These are phyloP conservation scores for Coemansia sp. DNA, from an alignment of 192 early-diverging fungal species.

Conservation along the genomic window DNA sequence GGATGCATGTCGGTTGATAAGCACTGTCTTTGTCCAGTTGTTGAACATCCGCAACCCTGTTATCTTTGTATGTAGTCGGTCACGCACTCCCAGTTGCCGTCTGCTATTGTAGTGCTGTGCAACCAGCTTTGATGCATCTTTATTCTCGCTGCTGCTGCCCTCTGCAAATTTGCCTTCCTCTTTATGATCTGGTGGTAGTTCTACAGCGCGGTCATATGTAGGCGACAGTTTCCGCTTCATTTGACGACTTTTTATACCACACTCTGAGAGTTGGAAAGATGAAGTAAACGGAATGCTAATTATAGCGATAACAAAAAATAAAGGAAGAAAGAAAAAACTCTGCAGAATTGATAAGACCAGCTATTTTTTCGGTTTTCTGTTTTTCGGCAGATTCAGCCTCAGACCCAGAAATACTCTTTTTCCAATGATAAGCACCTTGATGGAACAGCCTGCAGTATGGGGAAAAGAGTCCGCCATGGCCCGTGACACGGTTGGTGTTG, in stretches of 20 bases:
- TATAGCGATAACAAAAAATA: too few relatives aligned
- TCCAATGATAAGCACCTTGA: too few relatives aligned
- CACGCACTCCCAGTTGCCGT: constrained; percentile 72
- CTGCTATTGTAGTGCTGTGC: constrained; percentile 84
- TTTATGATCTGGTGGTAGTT: neutral
- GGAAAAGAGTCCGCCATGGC: too few relatives aligned
- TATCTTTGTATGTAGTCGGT: constrained; percentile 80
- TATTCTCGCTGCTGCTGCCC: constrained; percentile 4
- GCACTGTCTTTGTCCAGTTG: constrained; percentile 94
- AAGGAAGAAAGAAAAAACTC: too few relatives aligned
- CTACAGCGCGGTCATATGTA: neutral
- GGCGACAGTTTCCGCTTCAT: neutral
- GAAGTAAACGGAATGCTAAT: too few relatives aligned
- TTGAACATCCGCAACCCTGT: constrained; percentile 88
- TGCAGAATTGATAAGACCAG: too few relatives aligned
- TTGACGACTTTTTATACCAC: neutral
- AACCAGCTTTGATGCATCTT: constrained; percentile 51
- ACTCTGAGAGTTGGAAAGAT: neutral
- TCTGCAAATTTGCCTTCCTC: neutral
- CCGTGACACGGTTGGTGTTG: too few relatives aligned
- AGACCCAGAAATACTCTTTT: too few relatives aligned
- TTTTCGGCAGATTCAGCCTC: too few relatives aligned
- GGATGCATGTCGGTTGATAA: constrained; percentile 72
- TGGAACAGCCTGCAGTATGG: too few relatives aligned
- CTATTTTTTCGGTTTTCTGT: too few relatives aligned